These are phyloP conservation scores for Schizopora paradoxa DNA, from an alignment of 1,284 basidiomycete genomes.

Conservation along the genomic window DNA sequence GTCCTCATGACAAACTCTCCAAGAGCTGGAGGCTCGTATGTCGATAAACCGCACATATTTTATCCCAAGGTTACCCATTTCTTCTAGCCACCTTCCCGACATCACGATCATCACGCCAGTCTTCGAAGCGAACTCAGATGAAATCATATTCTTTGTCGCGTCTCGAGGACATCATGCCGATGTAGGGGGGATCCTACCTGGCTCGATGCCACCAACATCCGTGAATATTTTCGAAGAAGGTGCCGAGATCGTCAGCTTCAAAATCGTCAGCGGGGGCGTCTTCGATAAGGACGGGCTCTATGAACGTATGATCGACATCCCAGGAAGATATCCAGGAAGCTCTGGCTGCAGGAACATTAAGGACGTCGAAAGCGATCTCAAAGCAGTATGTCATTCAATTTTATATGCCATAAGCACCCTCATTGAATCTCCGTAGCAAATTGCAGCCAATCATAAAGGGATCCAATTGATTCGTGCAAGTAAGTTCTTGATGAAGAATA, in stretches of 20 bases:
- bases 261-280: slow-evolving; percentile 80
- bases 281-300: slow-evolving; percentile 76
- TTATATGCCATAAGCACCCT: not conserved
- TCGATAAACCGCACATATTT: slow-evolving; percentile 3
- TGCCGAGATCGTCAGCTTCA: slow-evolving; percentile 89
- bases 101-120: slow-evolving; percentile 90
- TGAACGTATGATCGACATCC: slow-evolving; percentile 82
- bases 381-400: slow-evolving; percentile 54
- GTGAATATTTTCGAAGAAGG: slow-evolving; percentile 92
- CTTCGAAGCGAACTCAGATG: slow-evolving; percentile 48
- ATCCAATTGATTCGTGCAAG: slow-evolving; percentile 75
- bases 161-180: slow-evolving; percentile 88
- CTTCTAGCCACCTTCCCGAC: slow-evolving; percentile 69
- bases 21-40: slow-evolving; percentile 77
- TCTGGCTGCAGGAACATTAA: slow-evolving; percentile 80
- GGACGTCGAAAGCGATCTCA: slow-evolving; percentile 89
- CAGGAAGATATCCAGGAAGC: slow-evolving; percentile 79
- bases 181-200: slow-evolving; percentile 72
- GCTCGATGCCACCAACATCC: slow-evolving; percentile 92
- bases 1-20: slow-evolving; percentile 91
- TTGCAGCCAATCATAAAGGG: slow-evolving; percentile 94
- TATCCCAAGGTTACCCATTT: not conserved
- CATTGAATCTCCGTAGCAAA: slow-evolving; percentile 53
- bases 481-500: slow-evolving; percentile 31
- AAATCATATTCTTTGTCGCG: slow-evolving; percentile 91